These are phyloP conservation scores for Telfairia occidentalis DNA, from an alignment of 331 rosid species.

Conservation along the genomic window DNA sequence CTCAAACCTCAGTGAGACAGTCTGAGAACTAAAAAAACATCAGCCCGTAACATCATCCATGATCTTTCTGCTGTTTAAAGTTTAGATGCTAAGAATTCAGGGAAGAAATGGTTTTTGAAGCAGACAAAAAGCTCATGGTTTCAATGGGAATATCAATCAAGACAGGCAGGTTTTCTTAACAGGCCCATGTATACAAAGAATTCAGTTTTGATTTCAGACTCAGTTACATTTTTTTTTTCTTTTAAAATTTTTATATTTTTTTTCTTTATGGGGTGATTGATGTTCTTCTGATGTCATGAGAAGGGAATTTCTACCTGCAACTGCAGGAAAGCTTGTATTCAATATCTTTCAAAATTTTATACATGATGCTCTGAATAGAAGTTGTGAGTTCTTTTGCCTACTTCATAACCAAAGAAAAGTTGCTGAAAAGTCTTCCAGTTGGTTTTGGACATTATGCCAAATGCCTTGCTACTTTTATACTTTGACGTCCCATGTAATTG, in stretches of 20 bases:
- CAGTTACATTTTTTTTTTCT: not conserved
- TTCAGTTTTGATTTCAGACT: constrained; percentile 11
- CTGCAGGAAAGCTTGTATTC: constrained; percentile 9
- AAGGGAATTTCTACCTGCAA: not conserved
- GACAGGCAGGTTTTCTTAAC: not conserved
- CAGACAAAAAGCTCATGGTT: not conserved
- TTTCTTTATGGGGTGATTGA: not conserved
- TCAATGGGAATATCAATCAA: not conserved
- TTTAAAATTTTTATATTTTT: not conserved
- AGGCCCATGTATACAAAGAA: constrained; percentile 9
- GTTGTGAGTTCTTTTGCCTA: not conserved
- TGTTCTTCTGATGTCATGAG: not conserved
- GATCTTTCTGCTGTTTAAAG: not conserved
- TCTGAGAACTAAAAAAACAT: constrained; percentile 40
- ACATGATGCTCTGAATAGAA: constrained; percentile 1
- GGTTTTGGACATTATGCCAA: not conserved
- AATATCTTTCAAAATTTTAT: not conserved
- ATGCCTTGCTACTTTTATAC: not conserved
- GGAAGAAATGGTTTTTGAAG: constrained; percentile 5
- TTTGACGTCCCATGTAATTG: no score
- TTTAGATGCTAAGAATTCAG: not conserved
- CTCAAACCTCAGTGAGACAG: constrained; percentile 40
- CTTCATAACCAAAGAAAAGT: not conserved
- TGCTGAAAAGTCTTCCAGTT: not conserved
- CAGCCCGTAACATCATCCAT: constrained; percentile 3